Evolutionary conservation across 2,329 filamentous ascomycete genomes (phyloP), one percentile per base, ranked within the genome.

Genomic region (Fusarium poae): DNA sequence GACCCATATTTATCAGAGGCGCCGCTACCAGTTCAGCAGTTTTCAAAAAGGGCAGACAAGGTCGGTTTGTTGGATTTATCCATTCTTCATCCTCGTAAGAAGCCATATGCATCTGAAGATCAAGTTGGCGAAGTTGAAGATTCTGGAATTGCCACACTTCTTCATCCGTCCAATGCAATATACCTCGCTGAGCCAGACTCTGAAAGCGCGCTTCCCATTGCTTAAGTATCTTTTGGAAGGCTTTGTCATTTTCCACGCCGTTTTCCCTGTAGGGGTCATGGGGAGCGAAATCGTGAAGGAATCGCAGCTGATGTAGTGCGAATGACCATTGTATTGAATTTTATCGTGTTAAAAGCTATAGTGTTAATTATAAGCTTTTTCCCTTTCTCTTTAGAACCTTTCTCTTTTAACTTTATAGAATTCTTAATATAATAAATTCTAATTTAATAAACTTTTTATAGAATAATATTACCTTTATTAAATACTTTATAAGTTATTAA

Each of bases 241-340:
- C 18, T 15, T 10, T 13, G 1, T 62, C 46, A 0, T 53, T 62
- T 1, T 3, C 5, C 3, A 6, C 1, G 1, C 45, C 57, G 1
- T 62, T 25, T 18, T 62, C 45, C 10, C 39, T 29, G 0, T 53
- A 37, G 0, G 27, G 34, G 3, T 54, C 6, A 4, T 59, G 60
- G 3, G 58, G 58, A 13, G 42, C 21, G 0, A 62, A 61, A 7
- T 62, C 57, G 5, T 62, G 46, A 15, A 54, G n/a, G 0, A 62
- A 15, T 3, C 46, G 34, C 4, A 63, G 25, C 0, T 57, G 35
- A 6, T 48, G 49, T 1, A 63, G 27, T 3, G 42, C 49, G 9
- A 39, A 46, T 3, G 60, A 62, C n/a, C n/a, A n/a, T n/a, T n/a
- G n/a, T n/a, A n/a, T n/a, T n/a, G n/a, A n/a, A n/a, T n/a, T n/a